Percentiles rank a stretch among this genome's conserved stretches.
Conservation (phyloP, 441 rosid species). For the Populus hybrid region DNA sequence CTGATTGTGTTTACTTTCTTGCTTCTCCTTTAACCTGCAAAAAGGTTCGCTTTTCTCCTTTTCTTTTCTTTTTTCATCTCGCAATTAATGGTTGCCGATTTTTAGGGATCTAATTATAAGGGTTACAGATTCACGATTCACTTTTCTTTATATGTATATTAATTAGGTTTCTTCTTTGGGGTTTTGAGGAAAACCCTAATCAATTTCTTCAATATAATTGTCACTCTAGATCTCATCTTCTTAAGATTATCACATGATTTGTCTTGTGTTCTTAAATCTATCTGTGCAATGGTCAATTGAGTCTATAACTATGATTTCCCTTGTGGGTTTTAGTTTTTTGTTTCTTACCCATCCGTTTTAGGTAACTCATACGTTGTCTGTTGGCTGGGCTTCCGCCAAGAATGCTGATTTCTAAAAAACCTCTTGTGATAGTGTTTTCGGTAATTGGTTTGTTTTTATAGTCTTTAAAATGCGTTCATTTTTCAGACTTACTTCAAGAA, state of each 20-base stretch:
- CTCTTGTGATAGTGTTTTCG: neutral
- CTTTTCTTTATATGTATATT: neutral
- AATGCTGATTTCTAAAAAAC: neutral
- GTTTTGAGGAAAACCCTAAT: neutral
- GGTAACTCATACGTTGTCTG: neutral
- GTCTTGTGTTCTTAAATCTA: neutral
- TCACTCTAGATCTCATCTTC: neutral
- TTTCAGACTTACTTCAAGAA: neutral
- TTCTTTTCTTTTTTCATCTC: neutral
- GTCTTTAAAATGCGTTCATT: neutral
- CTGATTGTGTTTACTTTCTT: slow-evolving; percentile 97
- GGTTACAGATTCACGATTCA: slow-evolving; percentile 33
- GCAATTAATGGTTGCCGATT: slow-evolving; percentile 4
- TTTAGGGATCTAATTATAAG: slow-evolving; percentile 14
- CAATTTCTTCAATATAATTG: neutral
- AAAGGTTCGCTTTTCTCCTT: slow-evolving; percentile 43
- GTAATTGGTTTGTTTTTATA: neutral
- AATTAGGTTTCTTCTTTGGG: slow-evolving; percentile 11
- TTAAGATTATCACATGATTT: neutral
- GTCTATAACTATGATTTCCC: neutral
- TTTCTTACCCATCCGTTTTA: neutral
- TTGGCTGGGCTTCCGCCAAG: neutral
- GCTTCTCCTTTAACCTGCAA: slow-evolving; percentile 98
- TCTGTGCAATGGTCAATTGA: neutral
- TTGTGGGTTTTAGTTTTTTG: neutral